Percentiles rank a stretch among this genome's conserved stretches.
phyloP scores from a whole-genome alignment of 2,329 filamentous ascomycete species.

The Penicillium brevicompactum region DNA sequence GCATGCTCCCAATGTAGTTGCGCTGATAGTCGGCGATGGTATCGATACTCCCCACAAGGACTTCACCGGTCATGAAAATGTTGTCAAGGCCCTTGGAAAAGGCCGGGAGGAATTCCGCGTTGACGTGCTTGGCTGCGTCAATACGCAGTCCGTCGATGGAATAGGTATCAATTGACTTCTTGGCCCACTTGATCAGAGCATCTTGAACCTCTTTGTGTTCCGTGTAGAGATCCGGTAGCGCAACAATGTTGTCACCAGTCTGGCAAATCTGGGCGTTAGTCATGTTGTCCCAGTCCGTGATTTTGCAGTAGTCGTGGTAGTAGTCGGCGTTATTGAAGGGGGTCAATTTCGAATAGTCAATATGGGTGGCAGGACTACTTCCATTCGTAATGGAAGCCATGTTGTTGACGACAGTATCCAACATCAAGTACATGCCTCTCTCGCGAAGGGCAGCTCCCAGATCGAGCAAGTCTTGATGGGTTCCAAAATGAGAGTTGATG shows the following conservation, averaged over 20 bases:
- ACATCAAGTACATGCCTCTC: constrained; percentile 55
- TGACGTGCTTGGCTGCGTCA: constrained; percentile 52
- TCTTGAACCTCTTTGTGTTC: constrained; percentile 43
- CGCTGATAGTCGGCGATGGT: constrained; percentile 46
- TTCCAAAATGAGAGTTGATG: constrained; percentile 54
- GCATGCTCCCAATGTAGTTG: constrained; percentile 43
- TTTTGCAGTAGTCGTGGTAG: constrained; percentile 32
- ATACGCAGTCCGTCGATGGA: constrained; percentile 53
- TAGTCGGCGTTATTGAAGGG: constrained; percentile 34
- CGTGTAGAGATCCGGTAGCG: constrained; percentile 51
- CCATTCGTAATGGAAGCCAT: constrained; percentile 40
- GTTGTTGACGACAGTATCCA: constrained; percentile 56
- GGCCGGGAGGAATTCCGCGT: constrained; percentile 41
- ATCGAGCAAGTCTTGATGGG: constrained; percentile 49
- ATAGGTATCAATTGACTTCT: constrained; percentile 45
- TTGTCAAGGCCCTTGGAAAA: constrained; percentile 38
- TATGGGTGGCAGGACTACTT: constrained; percentile 23
- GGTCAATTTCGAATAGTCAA: constrained; percentile 28
- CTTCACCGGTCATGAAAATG: constrained; percentile 52
- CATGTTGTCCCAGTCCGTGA: constrained; percentile 37
- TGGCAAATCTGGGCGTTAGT: constrained; percentile 21
- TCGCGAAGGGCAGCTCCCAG: constrained; percentile 49
- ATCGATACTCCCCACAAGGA: constrained; percentile 36
- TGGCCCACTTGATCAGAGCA: constrained; percentile 45
- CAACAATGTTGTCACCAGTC: constrained; percentile 42